Evolutionary conservation across 306 rosid genomes (phyloP).

Genomic region (Elaeagnus macrophylla): DNA sequence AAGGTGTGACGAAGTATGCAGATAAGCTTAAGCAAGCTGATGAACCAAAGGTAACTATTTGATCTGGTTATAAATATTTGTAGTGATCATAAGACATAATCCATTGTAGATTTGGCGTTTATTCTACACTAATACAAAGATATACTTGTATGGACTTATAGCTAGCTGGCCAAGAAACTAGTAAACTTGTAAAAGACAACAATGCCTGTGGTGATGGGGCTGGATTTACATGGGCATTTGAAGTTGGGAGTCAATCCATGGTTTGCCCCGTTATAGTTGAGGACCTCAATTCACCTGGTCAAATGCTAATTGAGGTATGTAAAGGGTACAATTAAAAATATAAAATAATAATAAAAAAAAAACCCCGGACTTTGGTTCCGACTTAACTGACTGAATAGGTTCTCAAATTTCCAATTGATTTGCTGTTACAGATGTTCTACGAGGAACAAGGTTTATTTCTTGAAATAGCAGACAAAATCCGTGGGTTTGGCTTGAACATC

Average conservation of each 20-base stretch:
- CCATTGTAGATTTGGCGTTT: conserved; percentile 8
- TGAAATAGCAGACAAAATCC: conserved; percentile 60
- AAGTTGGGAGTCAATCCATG: conserved; percentile 53
- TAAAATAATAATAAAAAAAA: neutral
- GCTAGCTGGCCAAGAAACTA: conserved; percentile 45
- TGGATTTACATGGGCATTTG: conserved; percentile 78
- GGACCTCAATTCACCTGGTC: conserved; percentile 65
- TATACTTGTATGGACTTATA: conserved; percentile 24
- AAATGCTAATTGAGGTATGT: conserved; percentile 81
- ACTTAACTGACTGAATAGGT: conserved; percentile 1
- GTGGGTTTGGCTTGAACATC: conserved; percentile 58
- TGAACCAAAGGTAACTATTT: conserved; percentile 53
- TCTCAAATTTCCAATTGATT: conserved; percentile 10
- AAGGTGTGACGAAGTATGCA: conserved; percentile 46
- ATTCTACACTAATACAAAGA: conserved; percentile 3
- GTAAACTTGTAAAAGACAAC: conserved; percentile 33
- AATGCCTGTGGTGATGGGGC: conserved; percentile 16
- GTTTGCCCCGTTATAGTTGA: conserved; percentile 78
- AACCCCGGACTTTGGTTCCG: neutral
- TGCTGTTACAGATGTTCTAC: conserved; percentile 57
- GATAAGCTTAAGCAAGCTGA: conserved; percentile 56
- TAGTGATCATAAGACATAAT: neutral
- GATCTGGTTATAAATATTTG: conserved; percentile 3
- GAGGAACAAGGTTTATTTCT: conserved; percentile 69
- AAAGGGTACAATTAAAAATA: neutral